Percentiles rank a stretch among this genome's conserved stretches.
Evolutionary conservation across 495 filamentous ascomycete species (phyloP).

Genomic region (Penicillium coffeae): DNA sequence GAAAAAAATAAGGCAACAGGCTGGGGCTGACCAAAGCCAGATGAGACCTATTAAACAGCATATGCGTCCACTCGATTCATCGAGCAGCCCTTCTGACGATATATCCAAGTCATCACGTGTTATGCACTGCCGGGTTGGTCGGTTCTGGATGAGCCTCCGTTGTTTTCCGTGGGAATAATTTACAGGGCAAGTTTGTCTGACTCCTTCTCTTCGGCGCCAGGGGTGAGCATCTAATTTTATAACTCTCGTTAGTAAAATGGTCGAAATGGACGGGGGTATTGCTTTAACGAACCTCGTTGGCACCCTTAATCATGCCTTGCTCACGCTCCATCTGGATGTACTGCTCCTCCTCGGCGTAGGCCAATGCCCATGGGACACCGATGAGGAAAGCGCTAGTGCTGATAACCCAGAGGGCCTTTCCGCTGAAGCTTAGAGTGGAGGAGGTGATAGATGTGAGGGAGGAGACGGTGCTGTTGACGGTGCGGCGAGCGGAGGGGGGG

Average conservation of each 20-base stretch:
- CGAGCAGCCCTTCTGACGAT: not conserved
- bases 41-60: not conserved
- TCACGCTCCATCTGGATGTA: slow-evolving; percentile 95
- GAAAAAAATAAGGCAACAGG: slow-evolving; percentile 17
- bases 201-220: slow-evolving; percentile 37
- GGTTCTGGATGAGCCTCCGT: slow-evolving; percentile 6
- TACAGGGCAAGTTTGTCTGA: slow-evolving; percentile 40
- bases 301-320: slow-evolving; percentile 89
- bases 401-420: slow-evolving; percentile 83
- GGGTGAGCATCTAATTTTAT: slow-evolving; percentile 43
- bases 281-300: slow-evolving; percentile 54
- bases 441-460: slow-evolving; percentile 56
- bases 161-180: slow-evolving; percentile 28
- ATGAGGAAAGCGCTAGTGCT: slow-evolving; percentile 83
- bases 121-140: slow-evolving; percentile 5
- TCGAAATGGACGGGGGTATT: not conserved
- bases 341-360: slow-evolving; percentile 92
- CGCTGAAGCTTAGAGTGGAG: slow-evolving; percentile 61
- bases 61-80: not conserved
- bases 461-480: slow-evolving; percentile 56
- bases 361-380: slow-evolving; percentile 88
- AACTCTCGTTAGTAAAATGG: not conserved
- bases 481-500: slow-evolving; percentile 73
- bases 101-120: not conserved
- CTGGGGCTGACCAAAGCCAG: slow-evolving; percentile 1